Conservation (phyloP, 2,329 filamentous ascomycete genomes). For the Pestalotiopsis sp. region DNA sequence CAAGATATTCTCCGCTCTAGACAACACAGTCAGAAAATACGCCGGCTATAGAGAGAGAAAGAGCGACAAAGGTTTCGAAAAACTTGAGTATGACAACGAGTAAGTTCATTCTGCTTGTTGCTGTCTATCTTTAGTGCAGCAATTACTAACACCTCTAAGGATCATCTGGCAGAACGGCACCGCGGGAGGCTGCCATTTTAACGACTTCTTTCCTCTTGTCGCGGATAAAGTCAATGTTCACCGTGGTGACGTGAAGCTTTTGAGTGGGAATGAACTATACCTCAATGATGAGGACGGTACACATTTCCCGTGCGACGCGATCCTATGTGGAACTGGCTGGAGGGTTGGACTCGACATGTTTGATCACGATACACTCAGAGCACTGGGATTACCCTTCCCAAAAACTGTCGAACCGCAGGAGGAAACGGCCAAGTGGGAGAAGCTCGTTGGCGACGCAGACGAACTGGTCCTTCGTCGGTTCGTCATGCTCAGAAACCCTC, state of each 20-base stretch:
- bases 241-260: conserved; percentile 18
- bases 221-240: conserved; percentile 23
- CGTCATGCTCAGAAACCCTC: conserved; percentile 24
- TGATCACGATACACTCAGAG: conserved; percentile 15
- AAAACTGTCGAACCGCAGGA: conserved; percentile 15
- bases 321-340: conserved; percentile 29
- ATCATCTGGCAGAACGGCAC: conserved; percentile 28
- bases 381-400: conserved; percentile 24
- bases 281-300: conserved; percentile 16
- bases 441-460: conserved; percentile 22
- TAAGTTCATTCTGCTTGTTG: too few species aligned
- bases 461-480: conserved; percentile 21
- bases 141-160: conserved; percentile 16
- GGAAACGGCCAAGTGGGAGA: conserved; percentile 22
- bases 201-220: conserved; percentile 26
- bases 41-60: conserved; percentile 22
- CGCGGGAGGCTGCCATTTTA: conserved; percentile 25
- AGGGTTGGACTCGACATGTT: conserved; percentile 22
- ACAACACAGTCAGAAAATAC: conserved; percentile 22
- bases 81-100: conserved; percentile 23
- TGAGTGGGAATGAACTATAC: conserved; percentile 16
- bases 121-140: too few species aligned
- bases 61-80: conserved; percentile 23
- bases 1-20: conserved; percentile 19
- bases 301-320: conserved; percentile 19